Evolutionary conservation across 352 stramenopile species (phyloP), one percentile per base, ranked within the genome.

Genomic region (Phytophthora meadii): DNA sequence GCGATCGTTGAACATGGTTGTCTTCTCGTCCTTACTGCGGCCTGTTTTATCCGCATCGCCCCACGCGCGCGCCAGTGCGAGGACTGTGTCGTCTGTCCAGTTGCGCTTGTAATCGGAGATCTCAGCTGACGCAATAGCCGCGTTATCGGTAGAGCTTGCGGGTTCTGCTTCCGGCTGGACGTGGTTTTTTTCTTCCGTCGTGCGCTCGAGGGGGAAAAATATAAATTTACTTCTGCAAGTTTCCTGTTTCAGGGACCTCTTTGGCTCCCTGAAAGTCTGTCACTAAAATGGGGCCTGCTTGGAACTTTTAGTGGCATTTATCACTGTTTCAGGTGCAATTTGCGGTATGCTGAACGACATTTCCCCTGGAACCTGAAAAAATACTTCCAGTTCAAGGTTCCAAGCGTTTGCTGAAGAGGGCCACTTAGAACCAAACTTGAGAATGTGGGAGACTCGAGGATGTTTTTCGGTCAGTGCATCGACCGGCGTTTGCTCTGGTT

Each of bases 21-120:
- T 54, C 14, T 54, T 44, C 30, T 54, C 28, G 28, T 41, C 47
- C 30, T 42, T 54, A 17, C n/a, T 0, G 2, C n/a, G 15, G 5
- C 39, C 39, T 22, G 12, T 17, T 19, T 15, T 42, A n/a, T 39
- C 0, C 17, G 2, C 47, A n/a, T n/a, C n/a, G n/a, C n/a, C n/a
- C n/a, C 47, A 54, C 4, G 28, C 47, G 9, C 47, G 15, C 28
- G 32, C 47, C 5, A 54, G 47, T 1, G 47, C 30, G 1, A 54
- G 28, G 5, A 32, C 44, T 8, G 47, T 44, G 11, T 44, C 15
- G 5, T 54, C 47, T 3, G 47, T 44, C 47, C 47, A 54, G 28
- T 54, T 54, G 10, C 47, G 28, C 28, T 44, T 54, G 27, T 7
- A 30, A 6, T 30, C 27, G 5, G 27, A 30, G 27, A 30, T 30